These are phyloP conservation scores for Neonectria hederae DNA, from an alignment of 2,329 filamentous ascomycete species.

Conservation along the genomic window DNA sequence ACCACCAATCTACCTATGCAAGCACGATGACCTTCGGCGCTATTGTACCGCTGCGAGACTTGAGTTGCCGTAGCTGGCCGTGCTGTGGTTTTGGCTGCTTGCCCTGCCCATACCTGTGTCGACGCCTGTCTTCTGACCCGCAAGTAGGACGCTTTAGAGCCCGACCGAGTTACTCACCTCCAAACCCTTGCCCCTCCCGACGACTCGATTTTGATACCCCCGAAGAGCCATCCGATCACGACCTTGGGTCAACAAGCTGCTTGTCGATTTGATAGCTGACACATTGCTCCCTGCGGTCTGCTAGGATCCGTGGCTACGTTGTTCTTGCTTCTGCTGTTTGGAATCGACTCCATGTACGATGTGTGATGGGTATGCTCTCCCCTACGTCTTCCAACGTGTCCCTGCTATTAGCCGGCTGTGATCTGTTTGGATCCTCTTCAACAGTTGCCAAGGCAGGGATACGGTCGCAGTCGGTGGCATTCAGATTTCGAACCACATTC, in stretches of 20 bases:
- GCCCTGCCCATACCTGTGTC: constrained; percentile 23
- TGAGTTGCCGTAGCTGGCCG: constrained; percentile 13
- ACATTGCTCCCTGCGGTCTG: constrained; percentile 23
- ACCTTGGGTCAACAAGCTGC: constrained; percentile 24
- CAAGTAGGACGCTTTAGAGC: constrained; percentile 40
- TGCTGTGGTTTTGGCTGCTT: constrained; percentile 20
- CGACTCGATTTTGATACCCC: constrained; percentile 25
- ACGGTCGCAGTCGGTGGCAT: constrained; percentile 5
- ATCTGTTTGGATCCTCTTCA: constrained; percentile 9
- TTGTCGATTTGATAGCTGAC: constrained; percentile 23
- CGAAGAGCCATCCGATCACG: constrained; percentile 9
- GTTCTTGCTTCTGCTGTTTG: constrained; percentile 36
- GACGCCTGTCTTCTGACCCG: constrained; percentile 39
- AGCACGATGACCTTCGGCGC: constrained; percentile 1
- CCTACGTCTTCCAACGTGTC: constrained; percentile 41
- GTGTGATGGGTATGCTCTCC: constrained; percentile 55
- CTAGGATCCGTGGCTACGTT: constrained; percentile 25
- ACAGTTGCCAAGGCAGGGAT: constrained; percentile 13
- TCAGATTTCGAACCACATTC: constrained; percentile 14
- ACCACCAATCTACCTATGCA: constrained; percentile 1
- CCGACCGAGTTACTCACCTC: constrained; percentile 40
- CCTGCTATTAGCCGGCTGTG: constrained; percentile 36
- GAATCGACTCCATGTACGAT: constrained; percentile 42
- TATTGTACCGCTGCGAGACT: constrained; percentile 12
- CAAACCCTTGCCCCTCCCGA: constrained; percentile 18